These are phyloP conservation scores for Leishmania turanica DNA, from an alignment of 208 protist genomes.

Conservation along the genomic window DNA sequence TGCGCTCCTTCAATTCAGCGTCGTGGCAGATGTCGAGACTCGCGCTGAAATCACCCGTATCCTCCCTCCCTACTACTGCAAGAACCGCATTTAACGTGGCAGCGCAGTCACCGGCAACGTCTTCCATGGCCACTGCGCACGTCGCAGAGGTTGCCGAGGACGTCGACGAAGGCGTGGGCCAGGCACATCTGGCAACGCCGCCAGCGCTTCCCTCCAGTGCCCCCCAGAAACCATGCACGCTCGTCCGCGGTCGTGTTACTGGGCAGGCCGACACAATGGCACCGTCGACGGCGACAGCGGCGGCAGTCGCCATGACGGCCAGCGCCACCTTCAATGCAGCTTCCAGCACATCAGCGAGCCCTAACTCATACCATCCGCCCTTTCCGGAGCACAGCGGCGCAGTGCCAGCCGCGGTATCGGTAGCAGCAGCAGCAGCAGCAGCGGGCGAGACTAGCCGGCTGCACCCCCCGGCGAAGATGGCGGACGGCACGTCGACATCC, in stretches of 20 bases:
- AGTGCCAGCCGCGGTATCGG: neutral
- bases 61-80: neutral
- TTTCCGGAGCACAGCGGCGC: constrained; percentile 11
- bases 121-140: neutral
- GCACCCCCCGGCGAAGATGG: neutral
- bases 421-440: neutral
- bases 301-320: neutral
- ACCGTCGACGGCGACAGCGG: neutral
- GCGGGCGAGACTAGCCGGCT: too few species aligned
- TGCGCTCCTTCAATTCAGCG: constrained; percentile 19
- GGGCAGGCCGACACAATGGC: neutral
- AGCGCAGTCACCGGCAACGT: neutral
- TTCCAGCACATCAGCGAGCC: constrained; percentile 1
- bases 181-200: neutral
- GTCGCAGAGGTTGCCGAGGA: neutral
- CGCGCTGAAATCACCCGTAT: neutral
- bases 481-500: constrained; percentile 1
- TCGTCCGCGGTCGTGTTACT: neutral
- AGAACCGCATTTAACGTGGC: neutral
- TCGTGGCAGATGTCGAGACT: neutral
- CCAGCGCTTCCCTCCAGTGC: neutral
- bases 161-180: neutral
- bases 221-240: neutral
- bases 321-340: neutral
- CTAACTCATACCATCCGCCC: constrained; percentile 12